Percentiles rank a stretch among this genome's conserved stretches.
Evolutionary conservation across 805 yeast genomes (phyloP).

Genomic region (Lipomyces chichibuensis): DNA sequence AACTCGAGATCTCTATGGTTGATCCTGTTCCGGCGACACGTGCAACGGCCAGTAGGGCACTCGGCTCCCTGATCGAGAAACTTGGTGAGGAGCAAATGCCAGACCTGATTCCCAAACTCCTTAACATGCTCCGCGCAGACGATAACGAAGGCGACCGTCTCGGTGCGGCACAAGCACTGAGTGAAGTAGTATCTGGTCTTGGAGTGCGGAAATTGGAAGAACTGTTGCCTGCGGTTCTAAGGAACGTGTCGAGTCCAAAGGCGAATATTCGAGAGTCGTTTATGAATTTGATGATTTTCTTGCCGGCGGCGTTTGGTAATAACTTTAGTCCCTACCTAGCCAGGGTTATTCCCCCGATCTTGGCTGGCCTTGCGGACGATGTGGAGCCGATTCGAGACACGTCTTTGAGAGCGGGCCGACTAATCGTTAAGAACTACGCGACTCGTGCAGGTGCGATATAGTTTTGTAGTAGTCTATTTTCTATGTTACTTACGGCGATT

Average conservation of each 20-base stretch:
- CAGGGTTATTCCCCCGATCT: constrained; percentile 85
- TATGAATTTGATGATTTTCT: constrained; percentile 82
- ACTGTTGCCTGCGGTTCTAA: constrained; percentile 75
- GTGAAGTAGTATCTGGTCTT: constrained; percentile 91
- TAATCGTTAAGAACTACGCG: constrained; percentile 89
- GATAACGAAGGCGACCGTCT: constrained; percentile 83
- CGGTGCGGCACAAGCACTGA: constrained; percentile 95
- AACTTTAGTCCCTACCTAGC: constrained; percentile 88
- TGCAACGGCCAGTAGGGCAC: constrained; percentile 95
- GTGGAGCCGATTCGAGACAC: constrained; percentile 87
- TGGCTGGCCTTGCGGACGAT: constrained; percentile 86
- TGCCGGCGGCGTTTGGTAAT: constrained; percentile 93
- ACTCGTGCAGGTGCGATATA: constrained; percentile 58
- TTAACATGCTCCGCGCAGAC: constrained; percentile 76
- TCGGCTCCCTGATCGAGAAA: constrained; percentile 94
- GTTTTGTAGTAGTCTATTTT: not conserved
- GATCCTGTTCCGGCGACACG: constrained; percentile 98
- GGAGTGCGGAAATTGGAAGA: constrained; percentile 89
- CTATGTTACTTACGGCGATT: not conserved
- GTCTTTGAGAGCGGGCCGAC: constrained; percentile 88
- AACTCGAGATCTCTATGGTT: constrained; percentile 91
- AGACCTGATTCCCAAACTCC: constrained; percentile 76
- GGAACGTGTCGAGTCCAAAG: constrained; percentile 68
- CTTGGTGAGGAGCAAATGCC: constrained; percentile 97
- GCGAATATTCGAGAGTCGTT: constrained; percentile 84